Percentiles rank a stretch among this genome's conserved stretches.
Conservation (phyloP, 768 basidiomycete species). For the Phylloporus sp. region DNA sequence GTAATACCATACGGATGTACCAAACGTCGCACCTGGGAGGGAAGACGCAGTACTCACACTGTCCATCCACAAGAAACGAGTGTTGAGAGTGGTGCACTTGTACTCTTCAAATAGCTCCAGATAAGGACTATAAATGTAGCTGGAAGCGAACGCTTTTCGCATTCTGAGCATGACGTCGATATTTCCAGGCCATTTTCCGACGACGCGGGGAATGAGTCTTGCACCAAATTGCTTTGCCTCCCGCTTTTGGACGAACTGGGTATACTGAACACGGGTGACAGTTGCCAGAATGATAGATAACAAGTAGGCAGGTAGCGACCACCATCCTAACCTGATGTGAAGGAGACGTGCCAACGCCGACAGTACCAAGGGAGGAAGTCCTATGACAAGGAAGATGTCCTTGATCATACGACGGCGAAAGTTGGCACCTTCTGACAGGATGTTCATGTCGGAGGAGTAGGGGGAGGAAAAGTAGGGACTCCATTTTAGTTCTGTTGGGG, state of each 20-base stretch:
- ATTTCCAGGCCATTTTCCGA: constrained; percentile 76
- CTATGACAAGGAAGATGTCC: constrained; percentile 40
- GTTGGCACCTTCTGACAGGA: constrained; percentile 1
- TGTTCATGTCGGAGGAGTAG: background rate
- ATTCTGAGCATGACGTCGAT: constrained; percentile 60
- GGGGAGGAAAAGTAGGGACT: background rate
- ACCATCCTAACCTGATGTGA: constrained; percentile 31
- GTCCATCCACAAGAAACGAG: constrained; percentile 64
- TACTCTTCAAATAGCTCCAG: constrained; percentile 66
- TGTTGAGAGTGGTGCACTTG: constrained; percentile 64
- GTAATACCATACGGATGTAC: background rate
- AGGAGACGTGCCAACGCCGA: constrained; percentile 27
- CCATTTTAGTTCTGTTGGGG: constrained; percentile 2
- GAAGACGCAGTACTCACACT: constrained; percentile 43
- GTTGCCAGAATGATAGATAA: constrained; percentile 41
- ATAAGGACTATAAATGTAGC: constrained; percentile 61
- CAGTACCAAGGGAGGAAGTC: constrained; percentile 39
- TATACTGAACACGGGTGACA: constrained; percentile 32
- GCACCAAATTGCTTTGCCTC: constrained; percentile 49
- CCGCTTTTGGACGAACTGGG: constrained; percentile 33
- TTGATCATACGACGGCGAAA: constrained; percentile 48
- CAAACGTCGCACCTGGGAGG: background rate
- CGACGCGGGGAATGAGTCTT: constrained; percentile 48
- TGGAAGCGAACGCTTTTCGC: constrained; percentile 49
- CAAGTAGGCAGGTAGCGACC: constrained; percentile 36